Base-by-base conservation (phyloP, 768 basidiomycete species). In the Calvatia gigantea region DNA sequence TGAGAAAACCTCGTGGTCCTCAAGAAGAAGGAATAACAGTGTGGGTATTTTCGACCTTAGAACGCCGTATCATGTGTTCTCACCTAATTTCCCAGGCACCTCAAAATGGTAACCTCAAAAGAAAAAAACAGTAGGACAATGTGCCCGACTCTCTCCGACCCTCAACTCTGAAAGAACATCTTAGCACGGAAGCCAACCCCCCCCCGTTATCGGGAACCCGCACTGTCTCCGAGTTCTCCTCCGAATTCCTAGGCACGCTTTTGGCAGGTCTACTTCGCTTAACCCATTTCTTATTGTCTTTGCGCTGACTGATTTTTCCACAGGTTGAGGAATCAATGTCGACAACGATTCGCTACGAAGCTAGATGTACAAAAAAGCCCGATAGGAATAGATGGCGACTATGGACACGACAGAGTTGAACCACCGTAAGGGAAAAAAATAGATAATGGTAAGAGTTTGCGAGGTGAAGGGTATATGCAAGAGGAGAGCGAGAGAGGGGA, bases 271-370 rank as follows among this genome's bases (percentile, higher is more conserved):
- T 65, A 62, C 60, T 64, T 62, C 63, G 57, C 56, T 56, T 59
- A 38, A 56, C 23, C 25, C 53, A 27, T 61, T 62, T 65, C 61
- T 69, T 65, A 66, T 69, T 67, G 63, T 64, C 60, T 64, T 62
- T 63, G n/a, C n/a, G n/a, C 53, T 56, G 48, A 39, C 62, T 64
- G 41, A 37, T 41, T 17, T 4, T 41, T 17, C 11, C 17, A 9
- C 28, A 53, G 42, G 47, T 54, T 58, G 45, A 57, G 57, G 60
- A 59, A 59, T 65, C 60, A 61, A 61, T 62, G 64, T 56, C 60
- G 46, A 61, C 58, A 61, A 61, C 48, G 47, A 58, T 62, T 62
- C 59, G 54, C 54, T 60, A 59, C 53, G 49, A 31, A 55, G 57
- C 48, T 55, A 61, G 57, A 62, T 47, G 58, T 54, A 61, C 59